Conservation (phyloP, 2,329 filamentous ascomycete species). For the Aspergillus glaucus region DNA sequence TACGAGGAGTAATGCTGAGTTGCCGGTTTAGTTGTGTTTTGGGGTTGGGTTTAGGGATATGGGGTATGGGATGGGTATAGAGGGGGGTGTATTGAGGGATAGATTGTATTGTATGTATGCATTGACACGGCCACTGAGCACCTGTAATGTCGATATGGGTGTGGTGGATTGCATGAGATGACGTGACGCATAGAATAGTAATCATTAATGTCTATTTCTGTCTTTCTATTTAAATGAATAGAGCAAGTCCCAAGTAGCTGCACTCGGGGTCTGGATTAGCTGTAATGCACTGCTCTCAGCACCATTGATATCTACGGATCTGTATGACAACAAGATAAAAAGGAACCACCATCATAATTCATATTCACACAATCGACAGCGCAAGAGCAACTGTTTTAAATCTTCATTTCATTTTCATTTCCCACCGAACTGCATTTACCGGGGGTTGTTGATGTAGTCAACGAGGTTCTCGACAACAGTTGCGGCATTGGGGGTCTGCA, state of each 20-base stretch:
- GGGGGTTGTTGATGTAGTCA: constrained; percentile 74
- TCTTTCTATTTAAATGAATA: too few species aligned
- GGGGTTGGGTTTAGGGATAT: not conserved
- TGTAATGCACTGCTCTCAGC: not conserved
- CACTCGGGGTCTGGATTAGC: too few species aligned
- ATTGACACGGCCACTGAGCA: not conserved
- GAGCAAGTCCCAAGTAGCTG: too few species aligned
- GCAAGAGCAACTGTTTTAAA: constrained; percentile 1
- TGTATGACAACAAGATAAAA: constrained; percentile 1
- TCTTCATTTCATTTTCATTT: constrained; percentile 9
- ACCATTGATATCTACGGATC: constrained; percentile 12
- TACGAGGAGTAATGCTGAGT: constrained; percentile 61
- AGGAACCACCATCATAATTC: constrained; percentile 10
- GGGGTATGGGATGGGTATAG: not conserved
- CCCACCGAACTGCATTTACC: constrained; percentile 47
- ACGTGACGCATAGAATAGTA: not conserved
- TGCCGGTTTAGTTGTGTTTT: constrained; percentile 37
- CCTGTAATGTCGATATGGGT: not conserved
- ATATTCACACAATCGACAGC: constrained; percentile 7
- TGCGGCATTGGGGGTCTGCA: constrained; percentile 68
- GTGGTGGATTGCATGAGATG: not conserved
- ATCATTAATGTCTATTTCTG: not conserved
- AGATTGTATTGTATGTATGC: constrained; percentile 1
- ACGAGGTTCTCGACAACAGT: constrained; percentile 75
- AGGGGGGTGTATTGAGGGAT: constrained; percentile 1